Percentiles rank a stretch among this genome's conserved stretches.
These are phyloP conservation scores for Globisporangium parvum DNA, from an alignment of 352 stramenopile species.

Conservation along the genomic window DNA sequence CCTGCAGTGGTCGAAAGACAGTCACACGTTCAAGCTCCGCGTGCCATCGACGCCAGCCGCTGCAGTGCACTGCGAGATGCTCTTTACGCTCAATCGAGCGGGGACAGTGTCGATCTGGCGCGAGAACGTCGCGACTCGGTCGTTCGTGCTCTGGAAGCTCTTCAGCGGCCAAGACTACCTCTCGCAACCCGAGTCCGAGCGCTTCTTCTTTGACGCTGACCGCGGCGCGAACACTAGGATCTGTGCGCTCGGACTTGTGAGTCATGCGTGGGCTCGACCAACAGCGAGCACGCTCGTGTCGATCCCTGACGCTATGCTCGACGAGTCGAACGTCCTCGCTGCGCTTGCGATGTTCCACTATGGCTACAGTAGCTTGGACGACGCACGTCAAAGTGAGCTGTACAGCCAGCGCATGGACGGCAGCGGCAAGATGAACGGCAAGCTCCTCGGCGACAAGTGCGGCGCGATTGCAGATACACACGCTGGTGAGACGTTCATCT, in stretches of 20 bases:
- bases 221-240: slow-evolving; percentile 5
- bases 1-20: slow-evolving; percentile 48
- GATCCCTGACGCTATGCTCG: slow-evolving; percentile 53
- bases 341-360: slow-evolving; percentile 72
- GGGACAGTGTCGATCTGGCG: slow-evolving; percentile 75
- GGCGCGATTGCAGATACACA: slow-evolving; percentile 57
- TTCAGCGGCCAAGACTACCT: slow-evolving; percentile 35
- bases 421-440: slow-evolving; percentile 50
- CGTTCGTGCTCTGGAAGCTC: slow-evolving; percentile 69
- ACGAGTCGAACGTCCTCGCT: slow-evolving; percentile 60
- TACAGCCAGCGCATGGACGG: slow-evolving; percentile 65
- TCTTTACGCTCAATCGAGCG: slow-evolving; percentile 63
- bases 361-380: slow-evolving; percentile 46
- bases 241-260: slow-evolving; percentile 26
- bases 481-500: slow-evolving; percentile 55
- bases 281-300: slow-evolving; percentile 7
- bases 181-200: slow-evolving; percentile 13
- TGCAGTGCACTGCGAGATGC: slow-evolving; percentile 34
- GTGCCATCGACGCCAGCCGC: slow-evolving; percentile 2
- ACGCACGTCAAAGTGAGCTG: slow-evolving; percentile 47
- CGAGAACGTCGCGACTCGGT: slow-evolving; percentile 40
- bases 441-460: slow-evolving; percentile 48
- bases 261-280: slow-evolving; percentile 20
- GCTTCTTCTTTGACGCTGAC: slow-evolving; percentile 13
- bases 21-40: slow-evolving; percentile 44